Evolutionary conservation across 768 basidiomycete genomes (phyloP).

Genomic region (Podaxis pistillaris): DNA sequence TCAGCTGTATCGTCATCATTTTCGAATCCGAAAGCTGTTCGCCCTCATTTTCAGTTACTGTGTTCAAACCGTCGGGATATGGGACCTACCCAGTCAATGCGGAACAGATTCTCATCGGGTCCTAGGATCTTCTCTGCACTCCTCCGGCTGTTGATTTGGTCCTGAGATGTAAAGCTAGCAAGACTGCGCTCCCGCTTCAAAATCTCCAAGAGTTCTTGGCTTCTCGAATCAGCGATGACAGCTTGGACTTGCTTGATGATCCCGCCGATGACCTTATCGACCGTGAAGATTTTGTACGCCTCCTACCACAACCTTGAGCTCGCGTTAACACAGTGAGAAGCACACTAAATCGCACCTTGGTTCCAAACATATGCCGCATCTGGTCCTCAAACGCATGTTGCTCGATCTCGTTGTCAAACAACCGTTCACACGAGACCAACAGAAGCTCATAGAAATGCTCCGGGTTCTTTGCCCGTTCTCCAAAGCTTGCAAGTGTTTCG

Average conservation of each 20-base stretch:
- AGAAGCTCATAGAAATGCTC: slow-evolving; percentile 80
- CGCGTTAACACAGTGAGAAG: not conserved
- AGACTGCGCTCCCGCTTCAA: slow-evolving; percentile 68
- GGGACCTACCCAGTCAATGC: slow-evolving; percentile 74
- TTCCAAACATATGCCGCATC: slow-evolving; percentile 84
- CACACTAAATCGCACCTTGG: slow-evolving; percentile 45
- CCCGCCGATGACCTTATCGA: slow-evolving; percentile 87
- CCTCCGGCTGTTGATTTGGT: slow-evolving; percentile 64
- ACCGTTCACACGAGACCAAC: slow-evolving; percentile 81
- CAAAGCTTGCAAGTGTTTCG: slow-evolving; percentile 26
- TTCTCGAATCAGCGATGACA: slow-evolving; percentile 65
- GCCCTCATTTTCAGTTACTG: not conserved
- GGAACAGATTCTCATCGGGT: slow-evolving; percentile 76
- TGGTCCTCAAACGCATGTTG: slow-evolving; percentile 87
- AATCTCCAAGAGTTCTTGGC: slow-evolving; percentile 69
- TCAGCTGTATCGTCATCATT: slow-evolving; percentile 68
- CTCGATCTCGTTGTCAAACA: slow-evolving; percentile 94
- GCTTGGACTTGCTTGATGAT: slow-evolving; percentile 86
- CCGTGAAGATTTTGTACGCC: slow-evolving; percentile 87
- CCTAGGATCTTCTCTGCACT: slow-evolving; percentile 69
- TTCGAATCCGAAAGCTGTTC: slow-evolving; percentile 62
- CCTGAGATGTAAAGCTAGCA: slow-evolving; percentile 61
- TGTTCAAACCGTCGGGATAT: not conserved
- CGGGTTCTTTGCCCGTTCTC: slow-evolving; percentile 32
- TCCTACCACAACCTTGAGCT: slow-evolving; percentile 37